phyloP scores from a whole-genome alignment of 2,329 filamentous ascomycete genomes.

The Setomelanomma holmii region DNA sequence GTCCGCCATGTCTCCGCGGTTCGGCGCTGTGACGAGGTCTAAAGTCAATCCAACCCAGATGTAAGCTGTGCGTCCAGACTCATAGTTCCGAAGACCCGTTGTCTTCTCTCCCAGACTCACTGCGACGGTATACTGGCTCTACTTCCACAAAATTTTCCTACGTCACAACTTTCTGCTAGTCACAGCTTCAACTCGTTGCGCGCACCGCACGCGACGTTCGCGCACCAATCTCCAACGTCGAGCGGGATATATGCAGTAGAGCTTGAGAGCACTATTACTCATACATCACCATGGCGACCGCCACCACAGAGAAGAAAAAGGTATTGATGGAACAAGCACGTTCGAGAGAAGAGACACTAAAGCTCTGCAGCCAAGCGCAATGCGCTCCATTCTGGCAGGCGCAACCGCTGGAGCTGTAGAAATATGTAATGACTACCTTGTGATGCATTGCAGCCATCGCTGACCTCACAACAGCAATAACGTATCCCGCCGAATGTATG shows the following conservation, averaged over 20 bases:
- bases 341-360: constrained; percentile 7
- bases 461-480: constrained; percentile 68
- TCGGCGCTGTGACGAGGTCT: not conserved
- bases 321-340: constrained; percentile 9
- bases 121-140: no score
- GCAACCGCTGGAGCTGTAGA: constrained; percentile 94
- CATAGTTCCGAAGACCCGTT: not conserved
- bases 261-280: no score
- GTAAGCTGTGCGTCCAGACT: no score
- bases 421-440: constrained; percentile 71
- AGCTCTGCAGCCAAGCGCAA: constrained; percentile 69
- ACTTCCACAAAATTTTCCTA: not conserved
- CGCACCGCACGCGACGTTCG: constrained; percentile 7
- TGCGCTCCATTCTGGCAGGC: constrained; percentile 91
- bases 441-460: no score
- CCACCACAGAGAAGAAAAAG: constrained; percentile 47
- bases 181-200: not conserved
- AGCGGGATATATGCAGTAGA: no score
- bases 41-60: no score
- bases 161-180: constrained; percentile 19
- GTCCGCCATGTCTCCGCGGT: not conserved
- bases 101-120: not conserved
- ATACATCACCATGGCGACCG: constrained; percentile 30
- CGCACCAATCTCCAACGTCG: constrained; percentile 1
- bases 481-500: constrained; percentile 91